phyloP scores from a whole-genome alignment of 1,284 basidiomycete species.

The Melampsora occidentalis region DNA sequence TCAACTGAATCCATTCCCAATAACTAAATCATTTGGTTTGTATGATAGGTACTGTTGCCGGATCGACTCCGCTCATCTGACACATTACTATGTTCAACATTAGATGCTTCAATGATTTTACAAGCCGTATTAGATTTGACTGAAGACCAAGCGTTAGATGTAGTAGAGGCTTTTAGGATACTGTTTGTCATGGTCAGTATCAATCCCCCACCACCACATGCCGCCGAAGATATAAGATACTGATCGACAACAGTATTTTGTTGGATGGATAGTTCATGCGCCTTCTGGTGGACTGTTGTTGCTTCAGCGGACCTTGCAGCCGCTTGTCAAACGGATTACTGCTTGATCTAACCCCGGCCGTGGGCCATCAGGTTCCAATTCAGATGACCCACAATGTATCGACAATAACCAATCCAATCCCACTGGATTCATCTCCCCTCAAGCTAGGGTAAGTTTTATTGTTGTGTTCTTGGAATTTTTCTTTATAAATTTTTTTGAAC shows the following conservation, averaged over 20 bases:
- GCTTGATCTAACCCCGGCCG: not conserved
- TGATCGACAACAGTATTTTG: too few relatives aligned
- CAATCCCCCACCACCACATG: not conserved
- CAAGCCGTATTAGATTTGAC: conserved; percentile 47
- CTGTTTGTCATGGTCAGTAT: conserved; percentile 45
- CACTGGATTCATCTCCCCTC: conserved; percentile 14
- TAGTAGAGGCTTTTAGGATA: conserved; percentile 44
- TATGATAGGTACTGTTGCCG: conserved; percentile 38
- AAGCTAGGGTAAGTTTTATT: conserved; percentile 20
- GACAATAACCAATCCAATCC: not conserved
- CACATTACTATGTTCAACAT: conserved; percentile 44
- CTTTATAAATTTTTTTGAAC: not conserved
- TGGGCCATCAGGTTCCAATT: not conserved
- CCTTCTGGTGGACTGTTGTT: conserved; percentile 45
- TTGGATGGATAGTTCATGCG: conserved; percentile 34
- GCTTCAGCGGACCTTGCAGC: conserved; percentile 45
- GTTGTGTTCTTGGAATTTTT: not conserved
- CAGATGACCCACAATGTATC: conserved; percentile 3
- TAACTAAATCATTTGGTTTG: not conserved
- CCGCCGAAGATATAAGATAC: too few relatives aligned
- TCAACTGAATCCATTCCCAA: not conserved
- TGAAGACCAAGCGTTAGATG: conserved; percentile 45
- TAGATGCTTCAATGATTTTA: conserved; percentile 46
- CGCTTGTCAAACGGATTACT: conserved; percentile 26
- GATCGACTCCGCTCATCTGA: conserved; percentile 43